Conservation (phyloP, 2,329 filamentous ascomycete genomes). For the Fusarium sp. region DNA sequence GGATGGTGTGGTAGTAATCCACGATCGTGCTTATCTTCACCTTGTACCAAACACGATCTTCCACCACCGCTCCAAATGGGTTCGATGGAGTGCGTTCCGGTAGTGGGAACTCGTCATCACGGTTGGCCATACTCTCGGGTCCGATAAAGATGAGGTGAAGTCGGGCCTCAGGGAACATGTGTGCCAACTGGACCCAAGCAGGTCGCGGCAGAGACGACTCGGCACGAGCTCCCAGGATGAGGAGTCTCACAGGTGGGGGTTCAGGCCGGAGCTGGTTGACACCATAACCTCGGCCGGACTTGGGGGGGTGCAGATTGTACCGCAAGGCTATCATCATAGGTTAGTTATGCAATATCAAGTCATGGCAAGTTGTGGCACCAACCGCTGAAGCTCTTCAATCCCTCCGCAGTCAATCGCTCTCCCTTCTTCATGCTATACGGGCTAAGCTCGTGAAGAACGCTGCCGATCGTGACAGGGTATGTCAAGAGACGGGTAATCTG, state of each 20-base stretch:
- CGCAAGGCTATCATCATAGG: slow-evolving; percentile 72
- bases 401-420: slow-evolving; percentile 84
- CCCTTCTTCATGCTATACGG: slow-evolving; percentile 85
- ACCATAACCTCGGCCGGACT: slow-evolving; percentile 76
- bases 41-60: slow-evolving; percentile 86
- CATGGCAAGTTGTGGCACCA: slow-evolving; percentile 49
- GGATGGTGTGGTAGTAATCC: slow-evolving; percentile 97
- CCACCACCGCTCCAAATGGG: slow-evolving; percentile 92
- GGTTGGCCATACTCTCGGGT: slow-evolving; percentile 94
- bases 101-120: slow-evolving; percentile 91
- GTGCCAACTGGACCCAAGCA: slow-evolving; percentile 92
- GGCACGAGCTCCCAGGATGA: slow-evolving; percentile 94
- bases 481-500: slow-evolving; percentile 94
- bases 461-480: slow-evolving; percentile 92
- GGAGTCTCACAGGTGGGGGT: slow-evolving; percentile 89
- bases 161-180: slow-evolving; percentile 91
- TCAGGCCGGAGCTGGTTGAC: slow-evolving; percentile 85
- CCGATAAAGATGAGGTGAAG: slow-evolving; percentile 96
- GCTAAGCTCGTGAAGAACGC: slow-evolving; percentile 92
- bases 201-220: slow-evolving; percentile 95
- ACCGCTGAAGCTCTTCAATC: slow-evolving; percentile 94
- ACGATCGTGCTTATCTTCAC: slow-evolving; percentile 99
- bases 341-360: not conserved
- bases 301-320: slow-evolving; percentile 92
- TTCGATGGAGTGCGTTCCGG: slow-evolving; percentile 86